Evolutionary conservation across 306 rosid species (phyloP), one percentile per base, ranked within the genome.

Genomic region (Rosa multiflora): DNA sequence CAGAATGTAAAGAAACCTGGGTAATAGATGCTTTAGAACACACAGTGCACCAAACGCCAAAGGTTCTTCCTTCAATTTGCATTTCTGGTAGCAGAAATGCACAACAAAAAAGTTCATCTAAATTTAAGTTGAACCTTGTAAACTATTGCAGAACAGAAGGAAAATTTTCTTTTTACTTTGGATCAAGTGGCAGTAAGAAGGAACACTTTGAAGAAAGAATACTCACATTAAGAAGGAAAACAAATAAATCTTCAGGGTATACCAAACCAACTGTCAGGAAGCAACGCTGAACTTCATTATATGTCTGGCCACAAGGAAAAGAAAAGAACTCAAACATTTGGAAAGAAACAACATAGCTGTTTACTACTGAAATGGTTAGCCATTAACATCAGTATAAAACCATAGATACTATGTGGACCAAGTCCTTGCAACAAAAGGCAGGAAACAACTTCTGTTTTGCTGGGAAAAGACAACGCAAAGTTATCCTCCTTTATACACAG

Each of bases 271-370:
- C 95, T 47, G 97, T 88, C 82, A 94, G 93, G 90, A 92, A 94
- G 91, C 98, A 94, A 77, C 81, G 97, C 80, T 94, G 98, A 79
- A 94, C 92, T 85, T 94, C 97, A 85, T 94, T 94, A 83, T 94
- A 94, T 67, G 94, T 88, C 98, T 94, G 97, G 77, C 82, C 75
- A 84, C 78, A 76, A 61, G 73, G 46, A 37, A 66, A 40, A 17
- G 73, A 53, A 62, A 73, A 56, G 17, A 81, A 76, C 49, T 71
- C 20, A 76, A 29, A 69, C 42, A 39, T 72, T 59, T 53, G 61
- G 82, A 48, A 63, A 74, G 55, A 72, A 82, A 76, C 17, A 67
- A 47, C 40, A 78, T 52, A 67, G 70, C 35, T 49, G 52, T 63
- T 37, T 46, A 32, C 46, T 43, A 43, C 46, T 43, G 8, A 43